These are phyloP conservation scores for Fereydounia khargensis DNA, from an alignment of 1,284 basidiomycete genomes.

Conservation along the genomic window DNA sequence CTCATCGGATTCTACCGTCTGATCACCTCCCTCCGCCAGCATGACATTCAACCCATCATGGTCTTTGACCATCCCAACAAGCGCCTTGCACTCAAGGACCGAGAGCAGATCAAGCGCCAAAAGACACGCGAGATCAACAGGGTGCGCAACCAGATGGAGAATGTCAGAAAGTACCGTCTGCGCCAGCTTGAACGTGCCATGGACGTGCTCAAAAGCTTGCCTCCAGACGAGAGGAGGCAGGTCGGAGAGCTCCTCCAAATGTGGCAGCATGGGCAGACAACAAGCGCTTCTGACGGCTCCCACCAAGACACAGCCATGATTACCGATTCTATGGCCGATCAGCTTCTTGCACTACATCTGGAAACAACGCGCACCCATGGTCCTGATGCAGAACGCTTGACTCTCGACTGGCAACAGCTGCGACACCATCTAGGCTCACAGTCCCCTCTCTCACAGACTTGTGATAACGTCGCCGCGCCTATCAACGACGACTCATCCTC, in stretches of 20 bases:
- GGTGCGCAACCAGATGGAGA: conserved; percentile 22
- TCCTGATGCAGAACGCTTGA: too few relatives aligned
- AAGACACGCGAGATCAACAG: conserved; percentile 29
- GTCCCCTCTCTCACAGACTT: not conserved
- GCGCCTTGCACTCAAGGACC: conserved; percentile 29
- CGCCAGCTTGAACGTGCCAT: conserved; percentile 13
- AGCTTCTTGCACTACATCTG: too few relatives aligned
- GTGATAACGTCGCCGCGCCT: too few relatives aligned
- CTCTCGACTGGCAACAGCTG: too few relatives aligned
- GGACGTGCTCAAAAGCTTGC: conserved; percentile 7
- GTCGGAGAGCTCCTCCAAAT: conserved; percentile 17
- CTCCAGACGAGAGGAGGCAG: conserved; percentile 12
- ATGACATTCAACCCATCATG: conserved; percentile 37
- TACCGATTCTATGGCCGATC: too few relatives aligned
- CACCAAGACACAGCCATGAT: too few relatives aligned
- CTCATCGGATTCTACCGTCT: conserved; percentile 45
- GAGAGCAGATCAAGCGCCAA: conserved; percentile 34
- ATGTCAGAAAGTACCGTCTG: conserved; percentile 13
- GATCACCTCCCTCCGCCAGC: conserved; percentile 25
- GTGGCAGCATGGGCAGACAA: conserved; percentile 3
- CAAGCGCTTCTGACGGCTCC: not conserved
- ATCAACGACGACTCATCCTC: not conserved
- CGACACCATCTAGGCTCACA: too few relatives aligned
- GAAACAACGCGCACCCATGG: too few relatives aligned
- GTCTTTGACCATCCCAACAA: conserved; percentile 46